These are phyloP conservation scores for Spatholobus suberectus DNA, from an alignment of 306 rosid genomes.

Conservation along the genomic window DNA sequence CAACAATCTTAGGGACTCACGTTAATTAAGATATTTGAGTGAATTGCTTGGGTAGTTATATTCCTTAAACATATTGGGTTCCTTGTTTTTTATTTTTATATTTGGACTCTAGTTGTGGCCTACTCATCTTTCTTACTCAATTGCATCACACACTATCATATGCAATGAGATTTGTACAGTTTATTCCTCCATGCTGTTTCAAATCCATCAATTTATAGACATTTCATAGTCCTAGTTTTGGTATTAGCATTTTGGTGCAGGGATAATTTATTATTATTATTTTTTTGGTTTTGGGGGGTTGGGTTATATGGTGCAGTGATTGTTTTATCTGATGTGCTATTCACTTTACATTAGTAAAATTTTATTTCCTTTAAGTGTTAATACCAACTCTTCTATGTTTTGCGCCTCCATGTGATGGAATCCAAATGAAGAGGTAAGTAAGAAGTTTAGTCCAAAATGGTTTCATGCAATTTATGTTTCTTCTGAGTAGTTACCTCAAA, in stretches of 20 bases:
- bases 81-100: background rate
- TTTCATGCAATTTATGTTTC: slow-evolving; percentile 22
- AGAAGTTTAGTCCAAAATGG: slow-evolving; percentile 32
- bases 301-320: slow-evolving; percentile 6
- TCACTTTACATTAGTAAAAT: slow-evolving; percentile 16
- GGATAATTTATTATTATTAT: too few relatives aligned
- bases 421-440: slow-evolving; percentile 71
- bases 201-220: slow-evolving; percentile 5
- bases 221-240: slow-evolving; percentile 31
- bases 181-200: background rate
- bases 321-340: background rate
- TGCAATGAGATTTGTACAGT: background rate
- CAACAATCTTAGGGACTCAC: background rate
- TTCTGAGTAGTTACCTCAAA: background rate
- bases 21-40: background rate
- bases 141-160: background rate
- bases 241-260: background rate
- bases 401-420: slow-evolving; percentile 78
- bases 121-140: slow-evolving; percentile 13
- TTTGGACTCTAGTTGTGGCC: background rate
- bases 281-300: too few relatives aligned
- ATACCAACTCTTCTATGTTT: slow-evolving; percentile 10
- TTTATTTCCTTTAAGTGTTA: slow-evolving; percentile 14
- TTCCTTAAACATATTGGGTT: background rate
- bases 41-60: background rate